phyloP scores from a whole-genome alignment of 345 rosid species.

The Salix viminalis region DNA sequence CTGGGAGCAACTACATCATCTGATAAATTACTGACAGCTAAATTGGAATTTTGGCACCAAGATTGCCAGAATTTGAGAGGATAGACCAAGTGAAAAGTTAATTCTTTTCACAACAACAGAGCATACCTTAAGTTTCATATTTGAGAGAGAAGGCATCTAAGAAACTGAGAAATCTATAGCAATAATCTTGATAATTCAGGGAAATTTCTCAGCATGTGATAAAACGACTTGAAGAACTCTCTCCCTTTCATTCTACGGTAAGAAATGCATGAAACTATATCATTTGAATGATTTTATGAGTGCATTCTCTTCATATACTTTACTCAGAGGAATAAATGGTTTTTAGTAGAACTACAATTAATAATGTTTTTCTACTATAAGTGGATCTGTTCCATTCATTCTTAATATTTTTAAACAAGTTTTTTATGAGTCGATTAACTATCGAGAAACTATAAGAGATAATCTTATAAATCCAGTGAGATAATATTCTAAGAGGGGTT shows the following conservation, averaged over 20 bases:
- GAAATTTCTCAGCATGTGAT: not conserved
- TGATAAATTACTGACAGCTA: not conserved
- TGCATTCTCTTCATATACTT: too few relatives aligned
- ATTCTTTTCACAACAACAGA: not conserved
- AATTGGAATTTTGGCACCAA: not conserved
- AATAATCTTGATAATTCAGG: not conserved
- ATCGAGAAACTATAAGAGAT: not conserved
- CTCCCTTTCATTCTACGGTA: too few relatives aligned
- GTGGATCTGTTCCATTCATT: not conserved
- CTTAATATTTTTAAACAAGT: not conserved
- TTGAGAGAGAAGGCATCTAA: not conserved
- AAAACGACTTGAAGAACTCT: not conserved
- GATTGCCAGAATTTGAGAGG: not conserved
- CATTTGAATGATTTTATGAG: too few relatives aligned
- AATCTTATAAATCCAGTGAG: not conserved
- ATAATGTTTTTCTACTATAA: too few relatives aligned
- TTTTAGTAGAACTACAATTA: too few relatives aligned
- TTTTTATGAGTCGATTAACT: not conserved
- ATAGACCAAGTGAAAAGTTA: not conserved
- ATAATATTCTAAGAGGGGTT: too few relatives aligned
- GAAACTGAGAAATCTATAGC: not conserved
- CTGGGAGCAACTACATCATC: not conserved
- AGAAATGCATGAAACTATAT: too few relatives aligned
- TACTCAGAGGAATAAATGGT: too few relatives aligned
- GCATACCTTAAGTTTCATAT: not conserved